Evolutionary conservation across 768 basidiomycete species (phyloP), one percentile per base, ranked within the genome.

Genomic region (Filobasidium wieringae): DNA sequence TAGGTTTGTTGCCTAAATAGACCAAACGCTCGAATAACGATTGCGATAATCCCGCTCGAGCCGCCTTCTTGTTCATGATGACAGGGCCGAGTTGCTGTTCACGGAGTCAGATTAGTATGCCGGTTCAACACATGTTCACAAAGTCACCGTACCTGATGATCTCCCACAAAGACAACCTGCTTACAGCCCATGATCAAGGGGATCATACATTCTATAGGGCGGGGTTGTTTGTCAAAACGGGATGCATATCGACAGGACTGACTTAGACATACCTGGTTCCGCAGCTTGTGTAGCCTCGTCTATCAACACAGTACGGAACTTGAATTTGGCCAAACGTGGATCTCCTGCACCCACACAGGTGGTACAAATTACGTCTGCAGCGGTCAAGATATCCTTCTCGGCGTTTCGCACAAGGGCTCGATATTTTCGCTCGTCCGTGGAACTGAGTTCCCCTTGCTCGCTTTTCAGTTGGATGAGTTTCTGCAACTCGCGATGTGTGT

Each of bases 31-130:
- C 95, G 66, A 99, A 99, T 19, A 99, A 83, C 0, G 95, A 99
- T 69, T 97, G 95, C 0, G 92, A 96, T 36, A 99, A 81, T 19
- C 95, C 95, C 4, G 95, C 95, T n/a, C 91, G 87, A 1, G 95
- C 93, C 0, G 95, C 95, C 71, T 99, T 97, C 82, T 99, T 99
- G 81, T 97, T 99, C 95, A 99, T 97, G 72, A 99, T 96, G 67
- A 97, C 95, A 7, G 95, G 95, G 0, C 95, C 95, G 51, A 97
- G 84, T 80, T 97, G 95, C 78, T 87, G 71, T 32, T 53, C 31
- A 43, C 8, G 19, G 37, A 45, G 59, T 64, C 39, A 65, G 49
- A 27, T 51, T 14, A 50, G 37, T 58, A 50, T 57, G 29, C 31
- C 14, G 12, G 19, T 8, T n/a, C n/a, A 14, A 39, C 6, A 47